phyloP scores from a whole-genome alignment of 1,139 yeast genomes.

The Eremothecium gossypii region DNA sequence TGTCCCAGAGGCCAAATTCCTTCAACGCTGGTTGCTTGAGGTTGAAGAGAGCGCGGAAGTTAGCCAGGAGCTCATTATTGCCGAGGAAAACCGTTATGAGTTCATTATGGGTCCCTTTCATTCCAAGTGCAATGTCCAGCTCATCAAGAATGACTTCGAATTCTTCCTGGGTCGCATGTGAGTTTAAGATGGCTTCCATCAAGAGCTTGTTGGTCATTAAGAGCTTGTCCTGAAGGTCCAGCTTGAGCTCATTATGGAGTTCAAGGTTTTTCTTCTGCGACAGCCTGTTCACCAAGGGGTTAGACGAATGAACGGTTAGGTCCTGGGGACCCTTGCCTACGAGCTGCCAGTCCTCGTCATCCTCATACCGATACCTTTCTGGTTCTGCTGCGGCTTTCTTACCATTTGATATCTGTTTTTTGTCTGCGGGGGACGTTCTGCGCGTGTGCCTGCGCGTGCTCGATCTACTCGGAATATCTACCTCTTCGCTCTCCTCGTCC shows the following conservation, averaged over 20 bases:
- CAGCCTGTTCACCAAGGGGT: slow-evolving; percentile 21
- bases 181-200: slow-evolving; percentile 10
- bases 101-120: slow-evolving; percentile 22
- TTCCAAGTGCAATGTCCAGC: slow-evolving; percentile 18
- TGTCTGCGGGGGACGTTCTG: slow-evolving; percentile 4
- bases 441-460: background rate
- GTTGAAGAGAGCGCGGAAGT: slow-evolving; percentile 23
- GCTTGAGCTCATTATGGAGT: slow-evolving; percentile 12
- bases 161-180: slow-evolving; percentile 12
- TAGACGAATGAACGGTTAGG: slow-evolving; percentile 14
- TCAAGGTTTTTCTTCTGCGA: slow-evolving; percentile 24
- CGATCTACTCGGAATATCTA: background rate
- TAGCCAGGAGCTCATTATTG: slow-evolving; percentile 21
- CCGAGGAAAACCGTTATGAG: slow-evolving; percentile 22
- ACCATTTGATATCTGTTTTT: background rate
- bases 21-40: slow-evolving; percentile 14
- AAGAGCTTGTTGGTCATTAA: slow-evolving; percentile 20
- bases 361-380: slow-evolving; percentile 21
- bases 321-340: slow-evolving; percentile 30
- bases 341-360: slow-evolving; percentile 27
- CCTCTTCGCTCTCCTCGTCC: slow-evolving; percentile 4
- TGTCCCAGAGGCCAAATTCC: slow-evolving; percentile 17
- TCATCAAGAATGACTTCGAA: slow-evolving; percentile 25
- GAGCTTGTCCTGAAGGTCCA: slow-evolving; percentile 22
- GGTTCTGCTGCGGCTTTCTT: slow-evolving; percentile 1